A percentile compares a stretch with the other conserved stretches of the same genome.
Conservation (phyloP, 768 basidiomycete genomes). For the Pulveroboletus sp. region DNA sequence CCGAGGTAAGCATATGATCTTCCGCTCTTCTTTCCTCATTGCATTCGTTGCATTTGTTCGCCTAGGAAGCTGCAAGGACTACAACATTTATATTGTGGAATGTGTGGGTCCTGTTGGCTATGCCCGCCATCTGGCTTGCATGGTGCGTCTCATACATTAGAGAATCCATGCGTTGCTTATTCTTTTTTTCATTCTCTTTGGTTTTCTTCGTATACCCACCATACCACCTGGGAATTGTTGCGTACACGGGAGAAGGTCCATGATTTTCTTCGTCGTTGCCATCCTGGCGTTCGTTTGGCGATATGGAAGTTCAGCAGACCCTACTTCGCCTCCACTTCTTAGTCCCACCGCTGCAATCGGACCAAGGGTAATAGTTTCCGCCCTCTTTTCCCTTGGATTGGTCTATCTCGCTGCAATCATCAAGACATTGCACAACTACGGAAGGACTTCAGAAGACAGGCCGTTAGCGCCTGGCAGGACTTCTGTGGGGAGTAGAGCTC, state of each 20-base stretch:
- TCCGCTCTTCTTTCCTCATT: neutral
- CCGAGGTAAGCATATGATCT: constrained; percentile 45
- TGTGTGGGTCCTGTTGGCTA: constrained; percentile 64
- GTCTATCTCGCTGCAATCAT: constrained; percentile 63
- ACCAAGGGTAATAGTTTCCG: constrained; percentile 55
- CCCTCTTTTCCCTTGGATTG: constrained; percentile 54
- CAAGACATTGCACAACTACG: constrained; percentile 59
- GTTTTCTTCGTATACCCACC: too few species aligned
- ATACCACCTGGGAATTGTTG: neutral
- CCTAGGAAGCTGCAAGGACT: constrained; percentile 55
- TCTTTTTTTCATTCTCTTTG: neutral
- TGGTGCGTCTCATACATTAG: constrained; percentile 41
- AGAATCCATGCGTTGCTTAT: neutral
- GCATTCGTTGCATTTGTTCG: neutral
- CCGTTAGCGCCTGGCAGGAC: neutral
- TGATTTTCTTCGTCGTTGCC: constrained; percentile 60
- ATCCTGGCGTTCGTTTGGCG: constrained; percentile 71
- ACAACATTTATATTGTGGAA: constrained; percentile 56
- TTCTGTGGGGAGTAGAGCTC: neutral
- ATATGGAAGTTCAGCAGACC: constrained; percentile 48
- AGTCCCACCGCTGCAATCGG: constrained; percentile 40
- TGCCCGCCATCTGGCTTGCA: constrained; percentile 69
- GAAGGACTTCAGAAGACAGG: constrained; percentile 18
- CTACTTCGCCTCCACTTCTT: constrained; percentile 33
- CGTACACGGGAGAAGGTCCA: constrained; percentile 39